Evolutionary conservation across 2,329 filamentous ascomycete genomes (phyloP), one percentile per base, ranked within the genome.

Genomic region (Aspergillus sp.): DNA sequence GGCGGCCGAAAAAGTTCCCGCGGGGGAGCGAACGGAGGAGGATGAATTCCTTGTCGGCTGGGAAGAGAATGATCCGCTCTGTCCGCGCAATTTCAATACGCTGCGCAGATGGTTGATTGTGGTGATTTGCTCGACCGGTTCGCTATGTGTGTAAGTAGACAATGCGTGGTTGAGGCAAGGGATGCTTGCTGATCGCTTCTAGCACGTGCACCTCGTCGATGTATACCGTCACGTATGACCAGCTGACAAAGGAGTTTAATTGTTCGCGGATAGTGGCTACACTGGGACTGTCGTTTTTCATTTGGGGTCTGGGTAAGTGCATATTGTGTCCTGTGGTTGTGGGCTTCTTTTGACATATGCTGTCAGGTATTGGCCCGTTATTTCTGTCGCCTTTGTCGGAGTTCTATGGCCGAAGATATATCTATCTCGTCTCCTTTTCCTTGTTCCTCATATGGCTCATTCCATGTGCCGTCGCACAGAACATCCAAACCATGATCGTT

Each of bases 201-300:
- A 91, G 88, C 49, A 95, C 91, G 8, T 90, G 87, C 66, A 84
- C 89, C 1, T 92, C 88, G 45, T 94, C 90, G n/a, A 84, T 95
- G 62, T 96, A 96, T 71, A 93, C 90, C 0, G 83, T 84, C 11
- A 94, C 89, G 0, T 96, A 96, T 69, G 67, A 64, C 16, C 88
- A 94, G 70, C 83, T 96, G 72, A 83, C 86, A 56, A 73, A 77
- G 22, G 88, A 95, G 53, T 95, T 96, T 62, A 74, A 82, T 58
- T 82, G 82, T 61, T 87, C 88, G 0, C 80, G 82, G 51, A 77
- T 89, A 46, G 80, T 95, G 20, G 89, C 87, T 11, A 90, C 90
- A 3, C 71, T 96, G 9, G 93, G 92, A 0, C 75, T 96, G 47
- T 91, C 89, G 0, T 79, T 88, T 1, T 96, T 92, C 65, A 90